Evolutionary conservation across 768 basidiomycete genomes (phyloP).

Genomic region (Tylopilus cervinicoccineus): DNA sequence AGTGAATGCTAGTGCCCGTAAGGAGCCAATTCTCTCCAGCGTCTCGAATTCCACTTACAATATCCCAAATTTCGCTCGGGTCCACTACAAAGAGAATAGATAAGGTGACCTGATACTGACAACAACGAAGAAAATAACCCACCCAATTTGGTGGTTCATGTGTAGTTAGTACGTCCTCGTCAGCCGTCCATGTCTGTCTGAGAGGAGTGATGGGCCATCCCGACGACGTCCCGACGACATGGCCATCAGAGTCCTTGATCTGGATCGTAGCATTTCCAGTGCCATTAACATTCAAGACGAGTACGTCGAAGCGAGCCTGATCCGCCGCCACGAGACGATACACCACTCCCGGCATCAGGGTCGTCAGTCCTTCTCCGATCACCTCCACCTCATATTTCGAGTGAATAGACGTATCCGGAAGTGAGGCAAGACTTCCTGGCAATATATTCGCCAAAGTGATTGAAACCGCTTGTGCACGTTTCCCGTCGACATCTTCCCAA

Average conservation of each 20-base stretch:
- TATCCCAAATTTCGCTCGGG: constrained; percentile 51
- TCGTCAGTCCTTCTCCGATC: constrained; percentile 37
- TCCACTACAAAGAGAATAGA: constrained; percentile 42
- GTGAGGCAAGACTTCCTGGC: constrained; percentile 28
- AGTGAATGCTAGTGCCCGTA: constrained; percentile 39
- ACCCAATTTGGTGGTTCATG: constrained; percentile 59
- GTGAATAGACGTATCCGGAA: constrained; percentile 30
- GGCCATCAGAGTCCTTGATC: constrained; percentile 35
- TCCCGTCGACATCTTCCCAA: constrained; percentile 38
- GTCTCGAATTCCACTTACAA: constrained; percentile 39
- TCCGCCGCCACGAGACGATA: constrained; percentile 48
- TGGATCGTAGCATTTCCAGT: constrained; percentile 28
- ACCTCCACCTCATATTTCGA: constrained; percentile 36
- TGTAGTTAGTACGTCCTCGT: constrained; percentile 32
- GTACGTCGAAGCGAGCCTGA: constrained; percentile 46
- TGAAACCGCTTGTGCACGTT: constrained; percentile 45
- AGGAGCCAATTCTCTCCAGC: neutral
- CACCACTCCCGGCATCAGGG: constrained; percentile 39
- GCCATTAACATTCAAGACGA: constrained; percentile 35
- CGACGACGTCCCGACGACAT: constrained; percentile 31
- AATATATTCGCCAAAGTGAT: constrained; percentile 51
- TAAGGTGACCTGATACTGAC: neutral
- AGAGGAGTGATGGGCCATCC: constrained; percentile 39
- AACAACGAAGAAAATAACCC: too few species aligned
- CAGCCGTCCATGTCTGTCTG: constrained; percentile 38